A percentile compares a stretch with the other conserved stretches of the same genome.
phyloP scores from a whole-genome alignment of 441 rosid genomes.

The Jatropha podagrica region DNA sequence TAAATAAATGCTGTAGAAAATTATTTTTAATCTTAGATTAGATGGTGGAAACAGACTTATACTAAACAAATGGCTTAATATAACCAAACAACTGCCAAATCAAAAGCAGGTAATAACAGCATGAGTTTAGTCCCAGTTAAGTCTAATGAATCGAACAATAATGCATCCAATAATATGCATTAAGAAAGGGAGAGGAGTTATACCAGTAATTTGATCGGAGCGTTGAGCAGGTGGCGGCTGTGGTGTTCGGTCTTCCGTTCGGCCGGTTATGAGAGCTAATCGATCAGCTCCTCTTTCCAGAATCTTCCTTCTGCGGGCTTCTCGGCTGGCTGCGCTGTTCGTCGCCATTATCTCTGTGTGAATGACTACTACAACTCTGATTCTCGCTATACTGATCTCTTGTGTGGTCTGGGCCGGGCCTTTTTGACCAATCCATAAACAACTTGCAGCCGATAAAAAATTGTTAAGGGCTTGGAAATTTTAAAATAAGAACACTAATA shows the following conservation, averaged over 20 bases:
- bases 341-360: slow-evolving; percentile 45
- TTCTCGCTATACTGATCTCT: no score
- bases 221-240: slow-evolving; percentile 19
- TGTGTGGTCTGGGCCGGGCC: no score
- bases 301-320: slow-evolving; percentile 76
- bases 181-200: background rate
- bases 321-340: slow-evolving; percentile 52
- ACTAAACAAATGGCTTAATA: background rate
- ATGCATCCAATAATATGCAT: background rate
- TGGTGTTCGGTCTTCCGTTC: slow-evolving; percentile 25
- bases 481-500: no score
- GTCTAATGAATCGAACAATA: background rate
- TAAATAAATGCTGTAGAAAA: background rate
- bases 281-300: slow-evolving; percentile 86
- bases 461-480: no score
- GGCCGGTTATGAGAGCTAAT: slow-evolving; percentile 74
- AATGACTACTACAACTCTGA: background rate
- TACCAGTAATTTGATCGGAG: slow-evolving; percentile 38
- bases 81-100: background rate
- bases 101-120: background rate
- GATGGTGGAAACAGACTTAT: background rate
- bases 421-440: no score
- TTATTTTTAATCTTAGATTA: background rate
- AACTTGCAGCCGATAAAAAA: no score
- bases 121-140: background rate